Evolutionary conservation across 345 rosid genomes (phyloP), one percentile per base, ranked within the genome.

Genomic region (Erysimum cheiranthoides): DNA sequence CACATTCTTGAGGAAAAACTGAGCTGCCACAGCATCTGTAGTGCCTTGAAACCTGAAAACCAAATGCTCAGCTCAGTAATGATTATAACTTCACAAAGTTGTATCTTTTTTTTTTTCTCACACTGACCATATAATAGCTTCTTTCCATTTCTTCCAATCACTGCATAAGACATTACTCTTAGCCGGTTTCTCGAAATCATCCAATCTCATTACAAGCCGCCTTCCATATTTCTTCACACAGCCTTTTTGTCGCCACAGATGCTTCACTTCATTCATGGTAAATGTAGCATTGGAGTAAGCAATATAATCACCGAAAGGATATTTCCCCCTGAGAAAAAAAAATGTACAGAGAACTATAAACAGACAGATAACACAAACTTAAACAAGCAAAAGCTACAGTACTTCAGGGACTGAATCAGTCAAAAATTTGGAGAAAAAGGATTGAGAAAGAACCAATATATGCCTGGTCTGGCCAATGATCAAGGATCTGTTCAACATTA

Each of bases 381-480:
- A 30, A 36, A 63, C 64, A 39, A 57, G 18, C 42, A 73, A 25
- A 25, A 68, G 13, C n/a, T 5, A 60, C 38, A 67, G 21, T 53
- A 21, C 25, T 21, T 70, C 50, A n/a, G 50, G 49, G 8, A 14
- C 25, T 47, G 25, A 16, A 16, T 47, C 49, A 45, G 12, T 16
- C 42, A 76, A 14, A 43, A 27, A 54, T 32, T 56, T 53, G 83
- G 83, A 84, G 74, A 83, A 87, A 74, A 83, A 89, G 98, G 97
- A 85, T 83, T 86, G 85, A 85, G 94, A 83, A 90, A 90, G 97
- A 85, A 95, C 96, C 99, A 89, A 89, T 89, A 89, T 90, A 83
- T 95, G 98, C 99, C 99, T 95, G 94, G 98, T 92, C 82, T 95
- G 97, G 83, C 97, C 97, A 84, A 95, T 88, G 81, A 95, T 95